Evolutionary conservation across 768 basidiomycete species (phyloP).

Genomic region (Erythrobasidium yunnanense): DNA sequence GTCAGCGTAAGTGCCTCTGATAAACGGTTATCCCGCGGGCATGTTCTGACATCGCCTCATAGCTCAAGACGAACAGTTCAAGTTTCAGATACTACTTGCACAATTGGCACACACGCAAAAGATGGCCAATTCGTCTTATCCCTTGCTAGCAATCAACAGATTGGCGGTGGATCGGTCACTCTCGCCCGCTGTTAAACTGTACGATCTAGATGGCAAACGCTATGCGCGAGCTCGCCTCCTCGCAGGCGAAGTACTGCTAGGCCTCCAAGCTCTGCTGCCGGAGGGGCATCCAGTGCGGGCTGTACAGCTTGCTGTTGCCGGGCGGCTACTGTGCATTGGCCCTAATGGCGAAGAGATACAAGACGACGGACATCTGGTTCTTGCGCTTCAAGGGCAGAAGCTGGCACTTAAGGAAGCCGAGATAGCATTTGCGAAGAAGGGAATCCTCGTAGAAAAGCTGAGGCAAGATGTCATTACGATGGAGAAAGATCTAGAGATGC

Average conservation of each 20-base stretch:
- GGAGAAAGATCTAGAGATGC: not conserved
- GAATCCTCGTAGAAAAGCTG: not conserved
- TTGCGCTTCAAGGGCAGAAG: not conserved
- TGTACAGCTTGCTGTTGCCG: slow-evolving; percentile 1
- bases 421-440: slow-evolving; percentile 20
- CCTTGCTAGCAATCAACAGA: not conserved
- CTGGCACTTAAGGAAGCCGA: not conserved
- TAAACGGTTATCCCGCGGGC: too few species aligned
- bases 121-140: not conserved
- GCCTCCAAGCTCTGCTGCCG: not conserved
- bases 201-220: not conserved
- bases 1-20: too few species aligned
- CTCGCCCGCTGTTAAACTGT: not conserved
- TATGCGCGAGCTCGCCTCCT: not conserved
- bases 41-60: too few species aligned
- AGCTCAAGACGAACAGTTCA: too few species aligned
- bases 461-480: not conserved
- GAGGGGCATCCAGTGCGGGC: slow-evolving; percentile 17
- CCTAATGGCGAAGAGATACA: not conserved
- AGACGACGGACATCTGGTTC: not conserved
- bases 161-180: not conserved
- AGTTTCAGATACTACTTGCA: too few species aligned
- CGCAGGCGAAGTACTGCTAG: not conserved
- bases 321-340: not conserved
- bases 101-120: not conserved